Percentiles rank a stretch among this genome's conserved stretches.
phyloP scores from a whole-genome alignment of 1,139 yeast species.

The Hansenula sp. region DNA sequence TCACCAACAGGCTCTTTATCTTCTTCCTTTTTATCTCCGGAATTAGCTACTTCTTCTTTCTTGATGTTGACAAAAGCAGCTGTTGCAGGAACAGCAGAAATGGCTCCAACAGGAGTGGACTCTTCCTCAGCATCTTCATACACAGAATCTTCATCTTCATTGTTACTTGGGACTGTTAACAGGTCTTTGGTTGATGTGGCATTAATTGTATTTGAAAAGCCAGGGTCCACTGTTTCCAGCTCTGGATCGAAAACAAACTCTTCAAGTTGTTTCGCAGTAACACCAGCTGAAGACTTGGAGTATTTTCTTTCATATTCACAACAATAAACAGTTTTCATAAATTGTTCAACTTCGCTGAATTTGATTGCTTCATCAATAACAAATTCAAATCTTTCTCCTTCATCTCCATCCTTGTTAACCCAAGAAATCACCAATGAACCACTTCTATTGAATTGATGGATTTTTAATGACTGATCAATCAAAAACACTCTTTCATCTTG shows the following conservation, averaged over 20 bases:
- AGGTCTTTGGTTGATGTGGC: neutral
- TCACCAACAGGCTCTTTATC: slow-evolving; percentile 19
- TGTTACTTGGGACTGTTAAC: slow-evolving; percentile 16
- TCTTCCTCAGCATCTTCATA: slow-evolving; percentile 31
- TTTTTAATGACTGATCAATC: slow-evolving; percentile 56
- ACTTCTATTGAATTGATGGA: slow-evolving; percentile 39
- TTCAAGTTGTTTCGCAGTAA: slow-evolving; percentile 20
- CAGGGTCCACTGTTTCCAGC: slow-evolving; percentile 6
- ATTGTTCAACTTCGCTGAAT: slow-evolving; percentile 53
- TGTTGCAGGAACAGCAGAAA: neutral
- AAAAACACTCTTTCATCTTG: slow-evolving; percentile 51
- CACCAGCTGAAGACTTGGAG: slow-evolving; percentile 46
- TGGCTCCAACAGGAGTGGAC: slow-evolving; percentile 6
- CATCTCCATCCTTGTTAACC: slow-evolving; percentile 80
- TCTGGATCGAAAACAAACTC: slow-evolving; percentile 7
- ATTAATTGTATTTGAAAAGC: neutral
- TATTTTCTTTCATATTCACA: slow-evolving; percentile 80
- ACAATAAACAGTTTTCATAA: slow-evolving; percentile 56
- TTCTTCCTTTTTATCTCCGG: neutral
- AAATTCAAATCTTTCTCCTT: slow-evolving; percentile 84
- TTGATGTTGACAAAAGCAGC: neutral
- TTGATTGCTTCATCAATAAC: slow-evolving; percentile 63
- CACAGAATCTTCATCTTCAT: slow-evolving; percentile 19
- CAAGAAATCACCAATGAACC: slow-evolving; percentile 61
- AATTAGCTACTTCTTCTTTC: too few relatives aligned